A percentile compares a stretch with the other conserved stretches of the same genome.
Evolutionary conservation across 257 asterid species (phyloP).

Genomic region (Henckelia pumila): DNA sequence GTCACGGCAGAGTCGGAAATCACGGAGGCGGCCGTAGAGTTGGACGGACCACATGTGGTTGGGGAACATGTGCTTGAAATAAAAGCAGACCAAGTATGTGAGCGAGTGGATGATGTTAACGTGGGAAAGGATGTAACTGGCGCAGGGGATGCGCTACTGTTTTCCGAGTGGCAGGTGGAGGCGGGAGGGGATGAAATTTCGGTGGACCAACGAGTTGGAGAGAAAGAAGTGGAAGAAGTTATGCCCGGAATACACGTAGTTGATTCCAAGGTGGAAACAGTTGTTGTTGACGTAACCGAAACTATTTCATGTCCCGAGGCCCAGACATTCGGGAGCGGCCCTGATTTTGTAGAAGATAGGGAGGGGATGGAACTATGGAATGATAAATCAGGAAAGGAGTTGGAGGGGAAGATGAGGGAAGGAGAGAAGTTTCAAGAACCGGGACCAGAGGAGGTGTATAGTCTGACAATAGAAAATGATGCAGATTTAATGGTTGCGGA

Average conservation of each 20-base stretch:
- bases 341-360: conserved; percentile 18
- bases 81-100: conserved; percentile 22
- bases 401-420: conserved; percentile 20
- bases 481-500: conserved; percentile 14
- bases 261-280: conserved; percentile 20
- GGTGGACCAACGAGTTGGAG: not conserved
- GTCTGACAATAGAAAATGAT: conserved; percentile 22
- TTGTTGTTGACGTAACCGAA: conserved; percentile 10
- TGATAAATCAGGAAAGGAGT: not conserved
- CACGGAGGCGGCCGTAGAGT: conserved; percentile 18
- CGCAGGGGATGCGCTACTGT: not conserved
- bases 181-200: not conserved
- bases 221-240: conserved; percentile 25
- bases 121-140: conserved; percentile 5
- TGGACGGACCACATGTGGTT: conserved; percentile 16
- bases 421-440: conserved; percentile 23
- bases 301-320: not conserved
- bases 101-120: not conserved
- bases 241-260: not conserved
- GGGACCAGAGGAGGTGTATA: conserved; percentile 23
- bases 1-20: conserved; percentile 25
- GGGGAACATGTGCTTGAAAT: conserved; percentile 18
- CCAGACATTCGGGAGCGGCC: conserved; percentile 4
- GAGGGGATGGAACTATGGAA: conserved; percentile 22
- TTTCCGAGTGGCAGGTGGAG: not conserved